Percentiles rank a stretch among this genome's conserved stretches.
Evolutionary conservation across 169 alveolate species (phyloP).

Genomic region (Theileria parva): DNA sequence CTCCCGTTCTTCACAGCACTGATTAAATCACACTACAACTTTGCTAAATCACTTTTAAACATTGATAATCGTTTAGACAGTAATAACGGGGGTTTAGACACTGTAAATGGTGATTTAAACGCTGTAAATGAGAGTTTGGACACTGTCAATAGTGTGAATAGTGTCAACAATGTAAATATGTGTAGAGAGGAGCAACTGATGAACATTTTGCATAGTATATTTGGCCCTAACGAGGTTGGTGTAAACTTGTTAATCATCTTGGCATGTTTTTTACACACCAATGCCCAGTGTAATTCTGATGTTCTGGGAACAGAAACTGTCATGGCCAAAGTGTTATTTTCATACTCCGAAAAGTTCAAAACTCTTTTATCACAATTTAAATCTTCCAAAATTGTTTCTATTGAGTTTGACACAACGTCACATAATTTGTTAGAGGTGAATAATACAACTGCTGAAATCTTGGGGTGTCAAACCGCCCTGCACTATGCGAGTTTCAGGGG

Average conservation of each 20-base stretch:
- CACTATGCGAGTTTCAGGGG: conserved; percentile 87
- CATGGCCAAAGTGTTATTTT: conserved; percentile 23
- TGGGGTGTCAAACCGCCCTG: conserved; percentile 79
- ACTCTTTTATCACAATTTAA: conserved; percentile 8
- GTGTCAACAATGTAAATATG: too few species aligned
- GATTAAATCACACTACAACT: conserved; percentile 38
- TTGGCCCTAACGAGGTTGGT: conserved; percentile 63
- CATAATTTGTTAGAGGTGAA: conserved; percentile 30
- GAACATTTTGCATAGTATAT: conserved; percentile 32
- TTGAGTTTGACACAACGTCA: conserved; percentile 16
- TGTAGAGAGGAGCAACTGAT: conserved; percentile 17
- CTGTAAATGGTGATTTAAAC: too few species aligned
- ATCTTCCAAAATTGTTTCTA: neutral
- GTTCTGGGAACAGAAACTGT: conserved; percentile 23
- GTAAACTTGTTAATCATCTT: conserved; percentile 76
- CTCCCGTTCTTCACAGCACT: conserved; percentile 55
- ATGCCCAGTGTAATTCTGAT: neutral
- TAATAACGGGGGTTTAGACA: too few species aligned
- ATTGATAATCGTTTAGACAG: neutral
- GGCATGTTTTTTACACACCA: conserved; percentile 33
- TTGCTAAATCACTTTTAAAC: neutral
- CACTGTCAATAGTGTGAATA: too few species aligned
- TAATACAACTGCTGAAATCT: conserved; percentile 74
- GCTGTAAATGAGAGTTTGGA: too few species aligned
- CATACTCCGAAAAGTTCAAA: conserved; percentile 25